A percentile compares a stretch with the other conserved stretches of the same genome.
Conservation (phyloP, 331 rosid genomes). For the Erythrophleum ivorense region DNA sequence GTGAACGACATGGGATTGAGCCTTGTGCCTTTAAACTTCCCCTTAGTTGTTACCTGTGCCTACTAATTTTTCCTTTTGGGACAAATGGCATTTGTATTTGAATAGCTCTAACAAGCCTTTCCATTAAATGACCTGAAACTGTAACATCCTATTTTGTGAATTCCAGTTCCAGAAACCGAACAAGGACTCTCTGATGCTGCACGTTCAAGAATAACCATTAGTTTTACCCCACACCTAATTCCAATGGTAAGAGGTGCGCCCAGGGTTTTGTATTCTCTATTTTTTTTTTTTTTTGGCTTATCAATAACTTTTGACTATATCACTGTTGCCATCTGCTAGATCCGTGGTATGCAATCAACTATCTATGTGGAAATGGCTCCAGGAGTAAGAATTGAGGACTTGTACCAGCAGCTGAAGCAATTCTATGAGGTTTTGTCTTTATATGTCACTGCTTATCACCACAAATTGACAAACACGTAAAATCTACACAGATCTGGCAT, state of each 20-base stretch:
- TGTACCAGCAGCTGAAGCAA: conserved; percentile 67
- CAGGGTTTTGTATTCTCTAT: conserved; percentile 13
- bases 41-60: background rate
- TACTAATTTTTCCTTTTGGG: conserved; percentile 13
- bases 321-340: conserved; percentile 50
- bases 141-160: conserved; percentile 37
- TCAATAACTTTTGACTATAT: conserved; percentile 17
- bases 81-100: conserved; percentile 13
- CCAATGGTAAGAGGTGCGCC: conserved; percentile 71
- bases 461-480: background rate
- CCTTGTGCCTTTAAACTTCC: background rate
- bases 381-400: conserved; percentile 71
- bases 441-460: conserved; percentile 28
- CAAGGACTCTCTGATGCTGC: conserved; percentile 92
- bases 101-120: background rate
- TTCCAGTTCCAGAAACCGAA: conserved; percentile 90
- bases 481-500: background rate
- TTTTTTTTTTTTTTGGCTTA: conserved; percentile 17
- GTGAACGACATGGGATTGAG: conserved; percentile 11
- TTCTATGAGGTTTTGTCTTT: conserved; percentile 66
- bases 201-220: conserved; percentile 71
- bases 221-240: conserved; percentile 93
- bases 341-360: conserved; percentile 95
- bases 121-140: background rate
- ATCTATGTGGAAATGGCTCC: conserved; percentile 91